Base-by-base conservation (phyloP, 768 basidiomycete species). In the Hydnomerulius pinastri region DNA sequence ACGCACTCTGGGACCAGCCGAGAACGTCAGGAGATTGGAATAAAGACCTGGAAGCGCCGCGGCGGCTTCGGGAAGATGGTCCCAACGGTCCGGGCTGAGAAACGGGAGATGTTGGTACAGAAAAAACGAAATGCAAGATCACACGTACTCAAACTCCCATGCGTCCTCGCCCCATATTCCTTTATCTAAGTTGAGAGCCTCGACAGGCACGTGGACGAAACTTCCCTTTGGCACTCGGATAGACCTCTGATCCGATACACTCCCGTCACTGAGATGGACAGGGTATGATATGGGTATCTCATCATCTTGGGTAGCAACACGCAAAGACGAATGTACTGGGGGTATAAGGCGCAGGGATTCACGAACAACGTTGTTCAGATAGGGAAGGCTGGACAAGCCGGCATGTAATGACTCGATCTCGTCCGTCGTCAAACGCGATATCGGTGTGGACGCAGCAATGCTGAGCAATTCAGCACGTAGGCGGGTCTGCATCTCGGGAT, bases 281-380 rank as follows among this genome's bases (percentile, higher is more conserved):
- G 87, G 83, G 54, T 78, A 79, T 50, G 79, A 78, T 5, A 81
- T 82, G 0, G 92, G 92, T 12, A 95, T 75, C 50, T 81, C 78
- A 60, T 94, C 92, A 58, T 92, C 87, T 57, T 80, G 77, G 1
- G 78, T 85, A 3, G 91, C 89, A 17, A 89, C 85, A 11, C 92
- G 80, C 37, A 92, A 74, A 9, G 90, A 87, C 4, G 88, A 90
- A 61, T 91, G 88, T 9, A 93, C 75, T 1, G 92, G 90, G 2
- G 90, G 86, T 17, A 87, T 77, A 35, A 93, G 68, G n/a, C 92
- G 83, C 51, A 94, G 68, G 1, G 80, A 77, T 68, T 94, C 92
- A 39, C 83, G 79, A 9, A 81, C 73, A 17, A 94, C 85, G 46
- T 90, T 89, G 60, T 93, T 77, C 40, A 96, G 76, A 54, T 78